These are phyloP conservation scores for Sclerotinia glacialis DNA, from an alignment of 2,329 filamentous ascomycete species.

Conservation along the genomic window DNA sequence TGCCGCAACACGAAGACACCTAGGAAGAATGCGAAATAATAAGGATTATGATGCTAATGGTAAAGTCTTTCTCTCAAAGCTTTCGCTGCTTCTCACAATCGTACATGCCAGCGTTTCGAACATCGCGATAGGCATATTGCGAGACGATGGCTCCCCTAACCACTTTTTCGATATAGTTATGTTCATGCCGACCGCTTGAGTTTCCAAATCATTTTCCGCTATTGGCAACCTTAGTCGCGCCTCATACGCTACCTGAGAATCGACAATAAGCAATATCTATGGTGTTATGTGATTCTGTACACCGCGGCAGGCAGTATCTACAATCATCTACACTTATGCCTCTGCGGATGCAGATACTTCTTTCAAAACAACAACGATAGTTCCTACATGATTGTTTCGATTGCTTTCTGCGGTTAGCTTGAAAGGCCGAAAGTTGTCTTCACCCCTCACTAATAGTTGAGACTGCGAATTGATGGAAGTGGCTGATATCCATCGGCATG, in stretches of 20 bases:
- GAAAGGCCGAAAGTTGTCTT: constrained; percentile 2
- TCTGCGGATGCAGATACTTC: constrained; percentile 4
- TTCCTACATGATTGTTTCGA: constrained; percentile 1
- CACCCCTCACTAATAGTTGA: constrained; percentile 18
- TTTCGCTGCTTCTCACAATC: constrained; percentile 11
- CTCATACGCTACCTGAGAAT: background rate
- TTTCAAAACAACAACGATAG: constrained; percentile 4
- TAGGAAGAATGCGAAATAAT: background rate
- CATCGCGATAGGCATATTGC: constrained; percentile 9
- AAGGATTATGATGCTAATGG: background rate
- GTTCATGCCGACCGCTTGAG: background rate
- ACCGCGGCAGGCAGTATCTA: constrained; percentile 6
- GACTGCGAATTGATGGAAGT: constrained; percentile 8
- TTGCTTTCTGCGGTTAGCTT: background rate
- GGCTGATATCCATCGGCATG: constrained; percentile 13
- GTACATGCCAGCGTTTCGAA: constrained; percentile 11
- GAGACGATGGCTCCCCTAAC: background rate
- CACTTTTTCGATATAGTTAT: background rate
- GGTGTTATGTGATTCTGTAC: constrained; percentile 5
- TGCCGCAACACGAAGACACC: background rate
- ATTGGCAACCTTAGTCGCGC: constrained; percentile 1
- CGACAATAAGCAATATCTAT: constrained; percentile 13
- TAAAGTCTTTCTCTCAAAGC: background rate
- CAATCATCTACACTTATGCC: constrained; percentile 3
- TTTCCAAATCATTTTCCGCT: background rate